Conservation (phyloP, 805 yeast species). For the Metschnikowia hibisci region DNA sequence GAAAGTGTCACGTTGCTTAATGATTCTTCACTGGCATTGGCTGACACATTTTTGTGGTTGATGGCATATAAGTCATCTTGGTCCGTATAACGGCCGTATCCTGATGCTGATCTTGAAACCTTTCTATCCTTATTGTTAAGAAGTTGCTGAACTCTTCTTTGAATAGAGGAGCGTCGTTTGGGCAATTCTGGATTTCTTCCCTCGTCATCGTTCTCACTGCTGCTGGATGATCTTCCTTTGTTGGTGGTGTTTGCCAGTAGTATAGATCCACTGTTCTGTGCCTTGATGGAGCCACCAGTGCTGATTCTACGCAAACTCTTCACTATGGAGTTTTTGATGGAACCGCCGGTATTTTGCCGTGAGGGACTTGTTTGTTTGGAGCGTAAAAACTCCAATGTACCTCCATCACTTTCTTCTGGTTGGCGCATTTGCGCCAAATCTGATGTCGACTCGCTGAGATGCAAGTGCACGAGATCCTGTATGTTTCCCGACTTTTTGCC, state of each 20-base stretch:
- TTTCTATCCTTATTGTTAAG: slow-evolving; percentile 36
- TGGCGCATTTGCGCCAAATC: slow-evolving; percentile 16
- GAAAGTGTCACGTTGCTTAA: slow-evolving; percentile 1
- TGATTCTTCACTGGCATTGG: slow-evolving; percentile 26
- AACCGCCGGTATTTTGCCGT: slow-evolving; percentile 40
- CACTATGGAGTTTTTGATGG: slow-evolving; percentile 30
- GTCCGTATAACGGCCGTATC: slow-evolving; percentile 76
- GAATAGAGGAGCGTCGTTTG: slow-evolving; percentile 38
- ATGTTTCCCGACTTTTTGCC: slow-evolving; percentile 12
- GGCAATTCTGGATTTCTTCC: slow-evolving; percentile 5
- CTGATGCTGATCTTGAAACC: slow-evolving; percentile 66
- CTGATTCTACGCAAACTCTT: slow-evolving; percentile 36
- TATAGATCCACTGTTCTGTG: slow-evolving; percentile 15
- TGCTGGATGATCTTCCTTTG: background rate
- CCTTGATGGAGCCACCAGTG: slow-evolving; percentile 31
- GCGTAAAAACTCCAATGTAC: slow-evolving; percentile 36
- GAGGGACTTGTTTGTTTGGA: slow-evolving; percentile 27
- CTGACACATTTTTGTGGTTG: slow-evolving; percentile 23
- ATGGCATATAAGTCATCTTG: slow-evolving; percentile 20
- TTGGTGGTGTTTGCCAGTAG: background rate
- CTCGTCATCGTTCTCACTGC: slow-evolving; percentile 9
- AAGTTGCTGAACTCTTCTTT: slow-evolving; percentile 51
- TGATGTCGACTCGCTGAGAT: slow-evolving; percentile 26
- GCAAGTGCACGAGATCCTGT: slow-evolving; percentile 32
- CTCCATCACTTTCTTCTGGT: slow-evolving; percentile 20